Evolutionary conservation across 495 filamentous ascomycete genomes (phyloP), one percentile per base, ranked within the genome.

Genomic region (Geoglossum glabrum): DNA sequence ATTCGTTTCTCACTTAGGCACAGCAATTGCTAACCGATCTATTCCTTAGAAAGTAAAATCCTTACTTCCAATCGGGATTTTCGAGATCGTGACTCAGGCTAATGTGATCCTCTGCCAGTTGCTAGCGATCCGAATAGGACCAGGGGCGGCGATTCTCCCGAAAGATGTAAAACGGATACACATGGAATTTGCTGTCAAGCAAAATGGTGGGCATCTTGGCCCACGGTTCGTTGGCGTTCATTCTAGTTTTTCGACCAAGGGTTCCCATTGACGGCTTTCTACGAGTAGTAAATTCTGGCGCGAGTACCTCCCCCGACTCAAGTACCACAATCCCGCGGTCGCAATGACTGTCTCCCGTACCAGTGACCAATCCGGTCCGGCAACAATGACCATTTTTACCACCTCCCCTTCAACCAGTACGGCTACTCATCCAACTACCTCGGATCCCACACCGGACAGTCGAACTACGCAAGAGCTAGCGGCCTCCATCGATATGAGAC

Each of bases 311-410:
- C 85, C 86, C 1, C 79, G 86, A 61, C 73, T 98, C 26, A 95
- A 98, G 75, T 97, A 83, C 73, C 84, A 92, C 74, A 98, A 98
- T 67, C 92, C 92, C 0, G 73, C 78, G 8, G 67, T 97, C 17
- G 76, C 79, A 17, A 90, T 97, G 81, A 82, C 84, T 36, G 80
- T 97, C 56, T 79, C 79, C 63, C 83, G 86, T 54, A 80, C 74
- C 23, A 46, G 59, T 21, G 72, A 84, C 26, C 70, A 79, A 54
- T 67, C 63, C 52, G 79, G 72, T 38, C 81, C 76, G 1, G 80
- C 90, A 5, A 78, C 70, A 1, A 72, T 97, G 69, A 84, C 81
- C 59, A 72, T 98, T 56, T 87, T 87, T 73, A 88, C 85, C 60
- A 11, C 55, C 66, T 66, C 74, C 60, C 63, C 66, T 58, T 65